These are phyloP conservation scores for Acanthamoeba royreba DNA, from an alignment of 208 protist genomes.

Conservation along the genomic window DNA sequence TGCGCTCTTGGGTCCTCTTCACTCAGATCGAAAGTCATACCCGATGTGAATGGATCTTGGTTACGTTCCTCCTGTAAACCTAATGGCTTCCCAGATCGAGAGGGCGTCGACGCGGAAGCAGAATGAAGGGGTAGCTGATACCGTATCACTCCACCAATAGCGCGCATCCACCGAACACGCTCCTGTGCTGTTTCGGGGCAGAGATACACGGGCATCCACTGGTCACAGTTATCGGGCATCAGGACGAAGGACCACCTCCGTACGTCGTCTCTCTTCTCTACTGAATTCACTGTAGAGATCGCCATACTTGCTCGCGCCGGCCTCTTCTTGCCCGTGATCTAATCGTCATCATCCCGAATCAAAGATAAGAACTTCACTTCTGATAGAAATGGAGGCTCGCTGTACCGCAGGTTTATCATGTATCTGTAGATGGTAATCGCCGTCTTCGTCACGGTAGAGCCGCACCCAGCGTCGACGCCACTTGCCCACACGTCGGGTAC, in stretches of 20 bases:
- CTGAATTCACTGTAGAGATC: background rate
- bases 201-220: background rate
- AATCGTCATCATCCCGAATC: background rate
- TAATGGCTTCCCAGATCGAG: no score
- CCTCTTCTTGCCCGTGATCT: background rate
- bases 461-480: background rate
- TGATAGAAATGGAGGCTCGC: no score
- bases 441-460: background rate
- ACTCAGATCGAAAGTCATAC: no score
- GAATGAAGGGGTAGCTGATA: background rate
- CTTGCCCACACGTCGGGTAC: background rate
- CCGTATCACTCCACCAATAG: background rate
- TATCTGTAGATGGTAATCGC: background rate
- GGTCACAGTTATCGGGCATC: background rate
- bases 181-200: background rate
- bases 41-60: no score
- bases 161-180: background rate
- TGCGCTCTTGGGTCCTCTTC: no score
- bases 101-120: no score
- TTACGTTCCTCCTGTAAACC: no score
- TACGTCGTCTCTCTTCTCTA: background rate
- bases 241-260: background rate
- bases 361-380: background rate
- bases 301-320: background rate
- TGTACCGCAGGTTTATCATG: background rate